Percentiles rank a stretch among this genome's conserved stretches.
These are phyloP conservation scores for Backusella morwellensis DNA, from an alignment of 192 early-diverging fungal genomes.

Conservation along the genomic window DNA sequence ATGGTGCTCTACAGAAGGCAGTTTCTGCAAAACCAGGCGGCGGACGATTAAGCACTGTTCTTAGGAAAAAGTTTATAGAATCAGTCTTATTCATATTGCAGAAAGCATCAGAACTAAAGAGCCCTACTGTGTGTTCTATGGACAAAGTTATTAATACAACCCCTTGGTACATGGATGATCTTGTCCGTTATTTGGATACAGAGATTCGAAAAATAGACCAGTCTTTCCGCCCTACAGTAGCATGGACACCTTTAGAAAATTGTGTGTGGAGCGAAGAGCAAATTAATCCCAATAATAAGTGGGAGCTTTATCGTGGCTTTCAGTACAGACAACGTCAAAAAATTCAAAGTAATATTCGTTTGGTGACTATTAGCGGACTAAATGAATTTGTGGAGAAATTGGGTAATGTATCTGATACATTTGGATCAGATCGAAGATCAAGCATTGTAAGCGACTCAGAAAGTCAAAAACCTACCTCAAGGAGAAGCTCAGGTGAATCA, in stretches of 20 bases:
- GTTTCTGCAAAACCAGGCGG: not conserved
- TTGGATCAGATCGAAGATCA: slow-evolving; percentile 25
- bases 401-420: slow-evolving; percentile 28
- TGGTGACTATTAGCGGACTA: slow-evolving; percentile 49
- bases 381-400: slow-evolving; percentile 44
- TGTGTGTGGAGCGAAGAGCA: not conserved
- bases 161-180: slow-evolving; percentile 52
- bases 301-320: slow-evolving; percentile 18
- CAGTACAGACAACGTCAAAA: slow-evolving; percentile 3
- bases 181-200: slow-evolving; percentile 41
- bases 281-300: not conserved
- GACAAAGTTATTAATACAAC: slow-evolving; percentile 36
- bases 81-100: slow-evolving; percentile 41
- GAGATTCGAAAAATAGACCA: slow-evolving; percentile 25
- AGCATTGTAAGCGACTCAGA: slow-evolving; percentile 40
- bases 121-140: slow-evolving; percentile 44
- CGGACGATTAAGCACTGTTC: not conserved
- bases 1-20: slow-evolving; percentile 2
- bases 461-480: slow-evolving; percentile 8
- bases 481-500: slow-evolving; percentile 16
- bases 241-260: slow-evolving; percentile 16
- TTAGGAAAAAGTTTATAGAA: slow-evolving; percentile 46
- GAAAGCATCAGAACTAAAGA: slow-evolving; percentile 41
- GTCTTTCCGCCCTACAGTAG: slow-evolving; percentile 13
- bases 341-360: slow-evolving; percentile 31